Evolutionary conservation across 78 protist species (phyloP), one percentile per base, ranked within the genome.

Genomic region (Tieghemostelium lacteum): DNA sequence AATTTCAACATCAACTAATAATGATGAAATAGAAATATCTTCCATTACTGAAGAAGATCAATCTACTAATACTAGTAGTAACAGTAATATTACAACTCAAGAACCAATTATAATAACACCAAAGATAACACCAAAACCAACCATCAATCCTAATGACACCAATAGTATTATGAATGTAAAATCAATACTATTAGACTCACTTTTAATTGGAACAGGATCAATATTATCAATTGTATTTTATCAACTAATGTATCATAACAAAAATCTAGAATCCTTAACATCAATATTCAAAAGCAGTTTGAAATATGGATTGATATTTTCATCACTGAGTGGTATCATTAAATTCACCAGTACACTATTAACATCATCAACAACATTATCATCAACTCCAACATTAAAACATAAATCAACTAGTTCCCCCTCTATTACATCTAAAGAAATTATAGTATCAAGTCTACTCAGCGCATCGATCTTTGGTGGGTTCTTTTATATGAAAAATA

Each of bases 391-490:
- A 3, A 12, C 52, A 0, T 20, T 24, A 3, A 19, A 69, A 49
- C 20, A 50, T 2, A 10, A 45, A 45, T 20, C 71, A 8, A 55
- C 45, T 3, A 19, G 12, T 6, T 64, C 39, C 7, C 14, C 60
- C 24, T 19, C 72, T 50, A 17, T 16, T 42, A 28, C 67, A 61
- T 5, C 67, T 20, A 64, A 64, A 67, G 67, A 80, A 29, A 50
- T 28, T 39, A n/a, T 57, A 1, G 26, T 67, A 14, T 55, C 50
- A n/a, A 63, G 76, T 24, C 39, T 37, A 2, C 12, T 69, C 8
- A 74, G 91, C 12, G 91, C 91, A 0, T 42, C 78, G 2, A 14
- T 83, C 17, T 50, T 67, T 36, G 73, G 80, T 22, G 67, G 75
- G 6, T 49, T 83, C 28, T 61, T 83, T 55, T 83, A 55, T 33